These are phyloP conservation scores for Scopulariopsis brevicaulis DNA, from an alignment of 2,329 filamentous ascomycete genomes.

Conservation along the genomic window DNA sequence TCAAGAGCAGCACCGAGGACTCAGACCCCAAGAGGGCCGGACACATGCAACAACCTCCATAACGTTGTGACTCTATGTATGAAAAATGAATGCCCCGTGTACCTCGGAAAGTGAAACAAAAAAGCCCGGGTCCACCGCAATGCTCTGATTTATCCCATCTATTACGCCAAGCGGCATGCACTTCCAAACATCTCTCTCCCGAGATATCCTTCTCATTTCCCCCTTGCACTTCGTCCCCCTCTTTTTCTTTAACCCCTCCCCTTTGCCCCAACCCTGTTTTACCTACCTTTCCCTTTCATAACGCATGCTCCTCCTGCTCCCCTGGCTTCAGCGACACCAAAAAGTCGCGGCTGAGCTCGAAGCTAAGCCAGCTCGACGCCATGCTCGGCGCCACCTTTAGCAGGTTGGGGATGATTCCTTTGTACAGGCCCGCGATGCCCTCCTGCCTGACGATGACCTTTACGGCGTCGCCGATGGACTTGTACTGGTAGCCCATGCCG, in stretches of 20 bases:
- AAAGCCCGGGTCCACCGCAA: neutral
- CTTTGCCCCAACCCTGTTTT: neutral
- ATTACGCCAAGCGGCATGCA: neutral
- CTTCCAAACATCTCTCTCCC: neutral
- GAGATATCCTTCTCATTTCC: neutral
- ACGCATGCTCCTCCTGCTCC: conserved; percentile 7
- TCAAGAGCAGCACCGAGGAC: neutral
- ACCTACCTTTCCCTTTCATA: neutral
- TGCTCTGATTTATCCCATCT: neutral
- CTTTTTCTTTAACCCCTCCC: no score
- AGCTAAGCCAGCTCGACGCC: conserved; percentile 97
- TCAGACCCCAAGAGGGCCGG: no score
- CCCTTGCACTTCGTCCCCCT: neutral
- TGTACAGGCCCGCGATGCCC: conserved; percentile 79
- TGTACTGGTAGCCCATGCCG: conserved; percentile 95
- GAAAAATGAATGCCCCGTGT: neutral
- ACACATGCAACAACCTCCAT: neutral
- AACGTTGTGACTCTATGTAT: neutral
- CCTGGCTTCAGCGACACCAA: conserved; percentile 49
- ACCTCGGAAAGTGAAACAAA: neutral
- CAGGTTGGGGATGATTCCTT: conserved; percentile 89
- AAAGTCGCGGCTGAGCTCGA: conserved; percentile 86
- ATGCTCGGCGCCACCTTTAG: conserved; percentile 97
- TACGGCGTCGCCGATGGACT: conserved; percentile 73
- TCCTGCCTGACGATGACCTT: conserved; percentile 73